Evolutionary conservation across 2,329 filamentous ascomycete genomes (phyloP).

Genomic region (Fusarium brevicatenulatum): DNA sequence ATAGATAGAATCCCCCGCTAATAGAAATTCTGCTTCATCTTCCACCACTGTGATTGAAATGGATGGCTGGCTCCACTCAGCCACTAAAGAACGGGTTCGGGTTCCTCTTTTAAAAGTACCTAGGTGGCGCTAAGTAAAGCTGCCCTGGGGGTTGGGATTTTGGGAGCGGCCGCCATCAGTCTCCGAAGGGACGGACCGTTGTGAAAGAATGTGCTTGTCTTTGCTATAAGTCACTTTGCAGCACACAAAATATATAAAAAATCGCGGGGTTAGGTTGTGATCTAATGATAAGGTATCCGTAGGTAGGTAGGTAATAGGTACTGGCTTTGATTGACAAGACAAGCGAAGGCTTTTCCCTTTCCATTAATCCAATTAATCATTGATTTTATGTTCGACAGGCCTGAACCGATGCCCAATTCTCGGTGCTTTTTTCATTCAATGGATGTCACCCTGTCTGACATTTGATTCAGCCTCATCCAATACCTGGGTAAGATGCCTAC

Average conservation of each 20-base stretch:
- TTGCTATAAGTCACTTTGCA: not conserved
- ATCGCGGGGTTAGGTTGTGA: conserved; percentile 26
- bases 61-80: not conserved
- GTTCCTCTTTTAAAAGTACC: conserved; percentile 13
- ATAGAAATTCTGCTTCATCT: not conserved
- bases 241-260: conserved; percentile 2
- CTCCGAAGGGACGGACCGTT: conserved; percentile 18
- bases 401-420: not conserved
- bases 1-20: not conserved
- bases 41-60: conserved; percentile 4
- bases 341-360: not conserved
- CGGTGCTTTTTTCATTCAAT: conserved; percentile 1
- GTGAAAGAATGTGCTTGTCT: not conserved
- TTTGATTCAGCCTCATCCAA: conserved; percentile 22
- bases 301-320: not conserved
- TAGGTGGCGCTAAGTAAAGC: conserved; percentile 12
- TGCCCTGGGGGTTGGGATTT: not conserved
- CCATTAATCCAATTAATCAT: not conserved
- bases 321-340: not conserved
- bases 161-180: conserved; percentile 12
- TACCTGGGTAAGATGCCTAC: not conserved
- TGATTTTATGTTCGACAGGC: not conserved
- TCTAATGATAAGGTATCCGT: not conserved
- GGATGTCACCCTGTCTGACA: conserved; percentile 30
- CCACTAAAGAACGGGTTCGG: conserved; percentile 11